Conservation (phyloP, 169 alveolate species). For the Plasmodium knowlesi region DNA sequence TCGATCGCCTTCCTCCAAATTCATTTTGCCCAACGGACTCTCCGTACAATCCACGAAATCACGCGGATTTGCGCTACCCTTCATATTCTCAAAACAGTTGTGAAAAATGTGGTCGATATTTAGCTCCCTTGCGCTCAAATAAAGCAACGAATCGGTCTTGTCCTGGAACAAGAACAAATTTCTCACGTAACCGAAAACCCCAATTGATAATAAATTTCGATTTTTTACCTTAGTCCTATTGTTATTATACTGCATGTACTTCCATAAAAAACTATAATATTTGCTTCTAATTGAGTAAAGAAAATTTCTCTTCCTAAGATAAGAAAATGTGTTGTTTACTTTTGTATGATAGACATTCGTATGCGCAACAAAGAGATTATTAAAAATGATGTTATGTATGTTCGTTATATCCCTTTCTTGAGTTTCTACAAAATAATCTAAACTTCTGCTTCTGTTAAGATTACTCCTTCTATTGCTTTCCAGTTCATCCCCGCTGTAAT, state of each 20-base stretch:
- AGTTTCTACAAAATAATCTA: conserved; percentile 4
- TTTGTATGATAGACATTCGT: conserved; percentile 64
- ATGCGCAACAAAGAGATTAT: conserved; percentile 46
- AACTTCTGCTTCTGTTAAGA: conserved; percentile 12
- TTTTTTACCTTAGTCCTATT: conserved; percentile 2
- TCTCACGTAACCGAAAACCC: conserved; percentile 21
- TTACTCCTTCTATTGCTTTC: not conserved
- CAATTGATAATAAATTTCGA: conserved; percentile 47
- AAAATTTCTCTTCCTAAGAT: conserved; percentile 34
- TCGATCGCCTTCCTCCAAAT: not conserved
- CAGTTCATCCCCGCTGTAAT: not conserved
- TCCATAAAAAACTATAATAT: conserved; percentile 49
- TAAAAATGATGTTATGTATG: conserved; percentile 54
- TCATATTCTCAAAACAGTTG: not conserved
- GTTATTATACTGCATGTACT: conserved; percentile 38
- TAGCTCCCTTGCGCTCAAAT: conserved; percentile 2
- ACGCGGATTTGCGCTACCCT: not conserved
- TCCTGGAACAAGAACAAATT: conserved; percentile 35
- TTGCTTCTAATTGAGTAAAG: conserved; percentile 48
- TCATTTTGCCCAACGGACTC: not conserved
- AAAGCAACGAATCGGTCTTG: conserved; percentile 35
- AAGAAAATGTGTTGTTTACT: conserved; percentile 39
- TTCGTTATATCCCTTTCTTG: conserved; percentile 34
- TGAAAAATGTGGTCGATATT: conserved; percentile 34
- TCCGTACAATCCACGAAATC: not conserved